Conservation (phyloP, 345 rosid species). For the Syzygium jambos region DNA sequence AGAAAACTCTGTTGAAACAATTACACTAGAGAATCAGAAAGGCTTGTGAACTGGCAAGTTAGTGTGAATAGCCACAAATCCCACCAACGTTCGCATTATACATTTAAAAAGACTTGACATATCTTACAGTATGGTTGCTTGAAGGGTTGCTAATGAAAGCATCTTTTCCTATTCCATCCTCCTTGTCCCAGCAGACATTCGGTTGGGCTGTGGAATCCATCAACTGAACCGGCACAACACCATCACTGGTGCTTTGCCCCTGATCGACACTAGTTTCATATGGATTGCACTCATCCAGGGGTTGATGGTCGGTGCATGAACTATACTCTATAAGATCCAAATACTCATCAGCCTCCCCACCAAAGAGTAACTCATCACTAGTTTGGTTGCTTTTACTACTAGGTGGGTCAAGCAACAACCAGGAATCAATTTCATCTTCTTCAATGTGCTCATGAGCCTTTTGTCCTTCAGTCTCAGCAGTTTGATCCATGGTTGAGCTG, state of each 20-base stretch:
- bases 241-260: conserved; percentile 5
- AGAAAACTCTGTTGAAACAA: neutral
- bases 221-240: conserved; percentile 5
- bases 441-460: neutral
- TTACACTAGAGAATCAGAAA: neutral
- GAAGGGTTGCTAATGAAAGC: neutral
- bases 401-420: conserved; percentile 21
- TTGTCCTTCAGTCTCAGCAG: neutral
- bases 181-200: neutral
- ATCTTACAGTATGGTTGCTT: conserved; percentile 15
- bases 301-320: conserved; percentile 1
- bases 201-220: conserved; percentile 2
- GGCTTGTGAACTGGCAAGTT: neutral
- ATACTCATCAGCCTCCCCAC: neutral
- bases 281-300: conserved; percentile 7
- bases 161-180: conserved; percentile 3
- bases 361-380: neutral
- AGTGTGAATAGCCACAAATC: neutral
- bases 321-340: conserved; percentile 7
- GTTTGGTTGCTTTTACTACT: conserved; percentile 1
- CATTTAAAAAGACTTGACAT: neutral
- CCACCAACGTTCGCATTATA: neutral
- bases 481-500: neutral
- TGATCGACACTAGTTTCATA: neutral
- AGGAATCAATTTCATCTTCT: conserved; percentile 15